Evolutionary conservation across 768 basidiomycete genomes (phyloP).

Genomic region (Tubosaeta sp.): DNA sequence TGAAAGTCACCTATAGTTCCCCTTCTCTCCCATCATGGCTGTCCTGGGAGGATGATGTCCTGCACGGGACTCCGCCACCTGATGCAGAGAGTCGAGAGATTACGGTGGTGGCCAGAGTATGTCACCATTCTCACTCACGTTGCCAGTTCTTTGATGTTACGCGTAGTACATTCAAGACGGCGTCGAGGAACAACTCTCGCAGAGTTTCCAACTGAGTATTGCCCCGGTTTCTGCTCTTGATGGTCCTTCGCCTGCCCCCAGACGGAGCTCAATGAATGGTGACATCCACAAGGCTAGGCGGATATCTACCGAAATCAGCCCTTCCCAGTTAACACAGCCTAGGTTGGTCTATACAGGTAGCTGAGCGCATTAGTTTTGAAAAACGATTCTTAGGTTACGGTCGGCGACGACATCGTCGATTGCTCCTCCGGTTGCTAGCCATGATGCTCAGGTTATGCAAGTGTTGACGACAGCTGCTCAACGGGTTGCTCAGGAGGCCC

Average conservation of each 20-base stretch:
- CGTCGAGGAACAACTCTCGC: conserved; percentile 62
- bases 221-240: conserved; percentile 59
- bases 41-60: conserved; percentile 76
- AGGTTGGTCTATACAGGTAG: conserved; percentile 19
- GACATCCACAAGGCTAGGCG: conserved; percentile 41
- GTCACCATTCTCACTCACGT: conserved; percentile 19
- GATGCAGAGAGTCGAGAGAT: conserved; percentile 75
- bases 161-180: conserved; percentile 60
- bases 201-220: conserved; percentile 67
- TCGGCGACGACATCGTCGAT: conserved; percentile 29
- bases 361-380: conserved; percentile 1
- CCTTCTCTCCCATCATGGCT: conserved; percentile 85
- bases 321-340: conserved; percentile 30
- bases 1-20: conserved; percentile 76
- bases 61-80: conserved; percentile 75
- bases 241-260: conserved; percentile 38
- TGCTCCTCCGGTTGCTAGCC: conserved; percentile 35
- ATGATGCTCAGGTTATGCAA: conserved; percentile 70
- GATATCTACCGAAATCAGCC: conserved; percentile 37
- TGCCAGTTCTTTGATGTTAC: conserved; percentile 10
- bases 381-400: conserved; percentile 23
- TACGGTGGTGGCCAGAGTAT: conserved; percentile 70
- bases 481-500: conserved; percentile 70
- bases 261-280: conserved; percentile 46
- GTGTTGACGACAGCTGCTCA: conserved; percentile 75